Conservation (phyloP, 345 rosid species). For the Populus simonii region DNA sequence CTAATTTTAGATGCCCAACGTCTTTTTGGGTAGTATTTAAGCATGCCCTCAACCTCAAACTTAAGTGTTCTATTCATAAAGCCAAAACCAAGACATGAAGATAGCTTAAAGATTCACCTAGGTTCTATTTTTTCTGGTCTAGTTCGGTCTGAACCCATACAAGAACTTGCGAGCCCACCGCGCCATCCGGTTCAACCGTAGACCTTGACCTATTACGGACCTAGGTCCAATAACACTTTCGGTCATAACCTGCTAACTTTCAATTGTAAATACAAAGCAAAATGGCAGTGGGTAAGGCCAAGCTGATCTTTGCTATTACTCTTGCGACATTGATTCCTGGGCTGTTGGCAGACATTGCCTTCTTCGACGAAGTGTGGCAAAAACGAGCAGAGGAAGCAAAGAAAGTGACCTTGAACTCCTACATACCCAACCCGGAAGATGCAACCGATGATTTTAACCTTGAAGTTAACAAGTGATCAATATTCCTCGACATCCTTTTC, state of each 20-base stretch:
- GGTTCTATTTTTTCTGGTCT: slow-evolving; percentile 11
- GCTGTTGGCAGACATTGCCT: slow-evolving; percentile 23
- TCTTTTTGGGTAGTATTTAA: neutral
- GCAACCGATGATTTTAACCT: slow-evolving; percentile 26
- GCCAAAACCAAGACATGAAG: neutral
- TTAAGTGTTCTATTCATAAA: neutral
- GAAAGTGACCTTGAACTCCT: slow-evolving; percentile 28
- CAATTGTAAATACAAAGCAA: neutral
- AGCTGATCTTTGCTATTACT: slow-evolving; percentile 22
- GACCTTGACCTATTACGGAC: slow-evolving; percentile 5
- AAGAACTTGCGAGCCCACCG: neutral
- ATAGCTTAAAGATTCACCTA: neutral
- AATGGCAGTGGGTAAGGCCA: slow-evolving; percentile 12
- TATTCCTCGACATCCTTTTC: neutral
- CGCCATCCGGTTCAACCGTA: slow-evolving; percentile 8
- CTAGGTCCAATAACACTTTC: neutral
- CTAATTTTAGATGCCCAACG: neutral
- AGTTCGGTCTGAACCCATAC: slow-evolving; percentile 7
- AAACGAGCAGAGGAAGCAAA: slow-evolving; percentile 36
- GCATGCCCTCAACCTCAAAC: neutral
- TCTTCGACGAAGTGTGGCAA: slow-evolving; percentile 40
- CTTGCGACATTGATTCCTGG: slow-evolving; percentile 24
- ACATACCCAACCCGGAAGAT: slow-evolving; percentile 21
- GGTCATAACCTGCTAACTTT: neutral
- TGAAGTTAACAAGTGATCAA: slow-evolving; percentile 17